Percentiles rank a stretch among this genome's conserved stretches.
Evolutionary conservation across 441 rosid species (phyloP).

Genomic region (Iberis amara): DNA sequence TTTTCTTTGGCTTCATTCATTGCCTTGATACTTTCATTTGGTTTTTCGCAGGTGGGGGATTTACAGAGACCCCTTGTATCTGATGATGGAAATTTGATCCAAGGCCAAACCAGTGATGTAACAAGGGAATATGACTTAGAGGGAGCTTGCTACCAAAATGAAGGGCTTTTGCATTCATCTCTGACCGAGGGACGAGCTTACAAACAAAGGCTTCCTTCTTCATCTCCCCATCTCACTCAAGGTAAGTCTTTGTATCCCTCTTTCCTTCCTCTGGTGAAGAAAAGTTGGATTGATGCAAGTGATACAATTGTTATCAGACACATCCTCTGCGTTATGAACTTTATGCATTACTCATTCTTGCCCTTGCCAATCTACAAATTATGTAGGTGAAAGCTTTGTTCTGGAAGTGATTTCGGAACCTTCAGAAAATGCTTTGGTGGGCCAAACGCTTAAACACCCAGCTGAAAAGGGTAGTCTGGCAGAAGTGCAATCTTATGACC

Average conservation of each 20-base stretch:
- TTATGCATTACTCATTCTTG: conserved; percentile 12
- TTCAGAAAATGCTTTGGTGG: conserved; percentile 46
- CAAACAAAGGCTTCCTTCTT: conserved; percentile 58
- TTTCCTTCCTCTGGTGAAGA: conserved; percentile 13
- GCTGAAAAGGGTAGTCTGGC: conserved; percentile 30
- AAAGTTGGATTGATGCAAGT: conserved; percentile 5
- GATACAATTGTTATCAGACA: background rate
- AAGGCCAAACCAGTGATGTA: conserved; percentile 47
- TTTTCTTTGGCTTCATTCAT: conserved; percentile 1
- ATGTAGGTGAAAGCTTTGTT: conserved; percentile 57
- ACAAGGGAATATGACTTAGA: conserved; percentile 61
- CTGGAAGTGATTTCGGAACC: conserved; percentile 57
- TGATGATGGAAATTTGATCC: conserved; percentile 38
- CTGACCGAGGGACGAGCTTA: conserved; percentile 48
- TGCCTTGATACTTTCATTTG: conserved; percentile 9
- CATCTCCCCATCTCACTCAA: conserved; percentile 42
- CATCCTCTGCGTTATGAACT: conserved; percentile 1
- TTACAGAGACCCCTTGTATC: conserved; percentile 74
- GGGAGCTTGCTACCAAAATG: conserved; percentile 63
- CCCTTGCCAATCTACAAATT: conserved; percentile 12
- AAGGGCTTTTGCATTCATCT: conserved; percentile 48
- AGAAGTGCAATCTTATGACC: conserved; percentile 39
- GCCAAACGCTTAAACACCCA: conserved; percentile 62
- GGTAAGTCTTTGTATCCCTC: conserved; percentile 32
- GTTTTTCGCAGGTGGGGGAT: conserved; percentile 47